Evolutionary conservation across 768 basidiomycete species (phyloP), one percentile per base, ranked within the genome.

Genomic region (Russula earlei): DNA sequence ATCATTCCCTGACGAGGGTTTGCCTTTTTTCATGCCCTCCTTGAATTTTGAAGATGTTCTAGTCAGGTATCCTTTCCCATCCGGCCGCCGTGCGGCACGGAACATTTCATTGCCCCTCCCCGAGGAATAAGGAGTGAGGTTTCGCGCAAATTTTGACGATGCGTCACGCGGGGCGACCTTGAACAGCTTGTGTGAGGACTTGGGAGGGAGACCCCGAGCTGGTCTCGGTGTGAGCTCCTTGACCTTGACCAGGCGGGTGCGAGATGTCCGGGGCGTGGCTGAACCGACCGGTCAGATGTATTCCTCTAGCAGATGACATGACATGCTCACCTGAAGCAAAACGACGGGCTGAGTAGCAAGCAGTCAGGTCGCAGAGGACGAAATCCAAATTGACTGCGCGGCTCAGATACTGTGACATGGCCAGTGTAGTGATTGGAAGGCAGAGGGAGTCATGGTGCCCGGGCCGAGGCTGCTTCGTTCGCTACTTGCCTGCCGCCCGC

Each of bases 261-360:
- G 58, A 37, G 61, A 60, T n/a, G 58, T 15, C 7, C 36, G 33
- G 22, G 76, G 17, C 58, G 75, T 24, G 67, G 73, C 20, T 83
- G 80, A 14, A 15, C 5, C 12, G 15, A 22, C 15, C 33, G 0
- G 49, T 56, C 10, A 4, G 2, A 7, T 33, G 17, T 15, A 29
- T 44, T 31, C 10, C 14, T 33, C 8, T 8, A 31, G 22, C n/a
- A 33, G 22, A 36, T 19, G 25, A 41, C 31, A 36, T 19, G 25
- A 41, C 31, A 44, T 27, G 11, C 44, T 5, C 31, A 56, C 55
- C 55, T 46, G 55, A 56, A 46, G 49, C 42, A 19, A 56, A 56
- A 25, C n/a, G n/a, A 41, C 55, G 55, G 17, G 29, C 36, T 6
- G 14, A 52, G 8, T n/a, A 37, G 7, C 1, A 27, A 2, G 11